Evolutionary conservation across 805 yeast species (phyloP).

Genomic region (Barnettozyma wickerhamii): DNA sequence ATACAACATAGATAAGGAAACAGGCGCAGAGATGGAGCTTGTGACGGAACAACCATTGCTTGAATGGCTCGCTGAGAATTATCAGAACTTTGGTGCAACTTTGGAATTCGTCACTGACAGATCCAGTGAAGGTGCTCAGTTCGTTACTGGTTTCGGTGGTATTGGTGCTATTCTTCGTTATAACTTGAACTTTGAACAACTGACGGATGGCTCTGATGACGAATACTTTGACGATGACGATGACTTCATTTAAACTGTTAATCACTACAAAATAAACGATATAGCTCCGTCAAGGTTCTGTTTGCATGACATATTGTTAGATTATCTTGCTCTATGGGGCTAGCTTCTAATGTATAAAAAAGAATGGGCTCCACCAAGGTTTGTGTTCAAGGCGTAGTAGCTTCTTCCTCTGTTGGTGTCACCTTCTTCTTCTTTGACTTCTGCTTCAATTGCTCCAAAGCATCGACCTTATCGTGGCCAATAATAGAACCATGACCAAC

Average conservation of each 20-base stretch:
- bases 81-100: slow-evolving; percentile 89
- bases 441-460: slow-evolving; percentile 54
- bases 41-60: slow-evolving; percentile 79
- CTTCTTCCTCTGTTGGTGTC: not conserved
- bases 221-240: slow-evolving; percentile 67
- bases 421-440: slow-evolving; percentile 2
- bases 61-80: slow-evolving; percentile 98
- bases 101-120: slow-evolving; percentile 95
- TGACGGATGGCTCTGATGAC: slow-evolving; percentile 89
- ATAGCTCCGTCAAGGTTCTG: too few species aligned
- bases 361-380: too few species aligned
- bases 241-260: slow-evolving; percentile 22
- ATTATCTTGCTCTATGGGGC: too few species aligned
- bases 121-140: slow-evolving; percentile 98
- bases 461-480: slow-evolving; percentile 66
- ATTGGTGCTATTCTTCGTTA: slow-evolving; percentile 95
- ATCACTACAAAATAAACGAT: too few species aligned
- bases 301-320: too few species aligned
- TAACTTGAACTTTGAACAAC: slow-evolving; percentile 94
- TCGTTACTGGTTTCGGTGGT: slow-evolving; percentile 98
- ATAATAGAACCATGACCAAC: slow-evolving; percentile 62
- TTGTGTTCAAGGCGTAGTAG: too few species aligned
- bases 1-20: slow-evolving; percentile 71
- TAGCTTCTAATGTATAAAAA: too few species aligned
- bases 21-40: slow-evolving; percentile 91